Base-by-base conservation (phyloP, 2,329 filamentous ascomycete species). In the Cercospora sp. region DNA sequence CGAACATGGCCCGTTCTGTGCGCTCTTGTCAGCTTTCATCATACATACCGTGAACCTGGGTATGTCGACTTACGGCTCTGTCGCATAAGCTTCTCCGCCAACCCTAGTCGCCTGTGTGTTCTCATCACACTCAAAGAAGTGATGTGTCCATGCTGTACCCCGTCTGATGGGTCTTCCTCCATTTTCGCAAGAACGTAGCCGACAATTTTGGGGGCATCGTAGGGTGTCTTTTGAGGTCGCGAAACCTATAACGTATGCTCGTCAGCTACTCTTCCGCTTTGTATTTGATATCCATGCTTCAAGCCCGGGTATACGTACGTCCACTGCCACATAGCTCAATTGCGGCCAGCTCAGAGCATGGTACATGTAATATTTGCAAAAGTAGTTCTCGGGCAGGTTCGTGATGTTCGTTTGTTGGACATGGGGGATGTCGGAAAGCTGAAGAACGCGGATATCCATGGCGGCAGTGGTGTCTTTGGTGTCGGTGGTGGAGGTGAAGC, bases 361-460 rank as follows among this genome's bases (percentile, higher is more conserved):
- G 87, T 99, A 99, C 78, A 99, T 89, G 85, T 99, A 99, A 87
- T 99, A 99, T 87, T 99, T 99, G 83, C 97, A 92, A 81, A 98
- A 98, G 88, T 99, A 99, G 86, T 99, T 99, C 82, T 99, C 95
- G 73, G 95, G 95, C 64, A 99, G 87, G 84, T 99, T 99, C 80
- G 96, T 97, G 79, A 99, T 94, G 85, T 99, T 98, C 79, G 94
- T 94, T 81, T 96, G 93, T 84, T 99, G 95, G 79, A 99, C 93
- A 78, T 95, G 90, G 73, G 92, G 92, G 73, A 96, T 91, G 82
- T 96, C 92, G 71, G 89, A 91, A 72, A 92, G 85, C 73, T 88
- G 90, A 74, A 99, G 89, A 72, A 95, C 85, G 73, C 94, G 91
- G 82, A 99, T 97, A 83, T 96, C 92, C 92, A 96, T 98, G 57